phyloP scores from a whole-genome alignment of 768 basidiomycete genomes.

The Lentinus tigrinus region DNA sequence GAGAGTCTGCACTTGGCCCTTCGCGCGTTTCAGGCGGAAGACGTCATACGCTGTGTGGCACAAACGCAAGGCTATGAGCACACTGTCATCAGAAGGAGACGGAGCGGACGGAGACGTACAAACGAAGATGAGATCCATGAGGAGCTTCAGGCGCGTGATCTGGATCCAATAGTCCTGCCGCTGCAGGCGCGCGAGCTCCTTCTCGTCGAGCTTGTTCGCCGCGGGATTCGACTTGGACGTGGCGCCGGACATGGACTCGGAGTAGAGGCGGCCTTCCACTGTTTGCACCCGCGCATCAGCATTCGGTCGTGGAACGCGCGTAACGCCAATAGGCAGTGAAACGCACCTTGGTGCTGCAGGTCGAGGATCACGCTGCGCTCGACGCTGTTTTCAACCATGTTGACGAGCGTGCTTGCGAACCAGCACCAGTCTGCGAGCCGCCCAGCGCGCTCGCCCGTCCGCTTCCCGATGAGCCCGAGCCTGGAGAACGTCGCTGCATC shows the following conservation, averaged over 20 bases:
- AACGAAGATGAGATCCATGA: slow-evolving; percentile 87
- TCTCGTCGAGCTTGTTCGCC: slow-evolving; percentile 58
- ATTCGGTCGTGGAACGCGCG: neutral
- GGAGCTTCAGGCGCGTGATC: slow-evolving; percentile 64
- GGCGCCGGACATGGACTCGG: slow-evolving; percentile 68
- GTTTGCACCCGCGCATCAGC: neutral
- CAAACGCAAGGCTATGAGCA: neutral
- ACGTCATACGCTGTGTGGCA: slow-evolving; percentile 65
- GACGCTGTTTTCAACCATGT: slow-evolving; percentile 80
- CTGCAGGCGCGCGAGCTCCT: slow-evolving; percentile 65
- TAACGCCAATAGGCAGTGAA: neutral
- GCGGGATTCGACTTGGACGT: slow-evolving; percentile 69
- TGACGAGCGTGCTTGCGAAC: slow-evolving; percentile 76
- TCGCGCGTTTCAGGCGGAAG: slow-evolving; percentile 66
- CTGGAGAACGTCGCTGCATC: slow-evolving; percentile 76
- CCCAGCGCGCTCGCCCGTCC: slow-evolving; percentile 65
- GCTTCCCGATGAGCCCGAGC: slow-evolving; percentile 67
- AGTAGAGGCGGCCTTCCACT: slow-evolving; percentile 75
- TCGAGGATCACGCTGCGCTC: slow-evolving; percentile 70
- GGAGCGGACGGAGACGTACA: slow-evolving; percentile 45
- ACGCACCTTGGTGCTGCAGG: slow-evolving; percentile 59
- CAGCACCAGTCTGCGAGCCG: slow-evolving; percentile 86
- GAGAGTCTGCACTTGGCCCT: slow-evolving; percentile 59
- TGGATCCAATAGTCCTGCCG: slow-evolving; percentile 78
- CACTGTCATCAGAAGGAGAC: neutral